Base-by-base conservation (phyloP, 2,329 filamentous ascomycete genomes). In the Fusarium penzigii region DNA sequence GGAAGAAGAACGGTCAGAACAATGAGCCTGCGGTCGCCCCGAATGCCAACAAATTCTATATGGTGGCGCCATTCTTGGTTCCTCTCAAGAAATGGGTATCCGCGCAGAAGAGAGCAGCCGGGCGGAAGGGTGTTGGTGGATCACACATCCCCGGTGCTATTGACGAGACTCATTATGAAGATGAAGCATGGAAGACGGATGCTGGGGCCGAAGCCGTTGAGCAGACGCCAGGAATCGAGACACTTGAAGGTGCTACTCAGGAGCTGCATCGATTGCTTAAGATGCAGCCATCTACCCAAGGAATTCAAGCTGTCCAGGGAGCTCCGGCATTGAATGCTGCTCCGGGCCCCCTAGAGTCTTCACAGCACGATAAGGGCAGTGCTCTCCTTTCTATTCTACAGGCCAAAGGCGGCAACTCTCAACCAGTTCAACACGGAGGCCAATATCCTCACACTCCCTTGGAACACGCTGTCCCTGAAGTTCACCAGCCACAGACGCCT, bases 11-110 rank as follows among this genome's bases (percentile, higher is more conserved):
- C 16, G 76, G 76, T 12, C 79, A 83, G 49, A 68, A 65, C 14
- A 80, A 84, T 42, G 80, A 87, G 46, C 78, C 82, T 12, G 72
- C 75, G 29, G 72, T 83, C 12, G 75, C 75, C 13, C 72, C 79
- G 3, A 90, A 88, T 62, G 85, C 86, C 39, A 92, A 90, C 70
- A 97, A 93, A 67, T 97, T 97, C 70, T 99, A 97, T 73, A 97
- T 97, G 90, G 94, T 99, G 16, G 92, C 92, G 0, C 92, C 93
- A 0, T 99, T 99, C 68, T 78, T 97, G 49, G 85, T 85, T 1
- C 89, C 86, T 6, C 73, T 99, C 44, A 92, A 91, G 72, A 91
- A 90, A 69, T 97, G 92, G 92, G 91, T 97, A 43, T 77, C 85
- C n/a, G 83, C 88, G 58, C 90, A 96, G 72, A 88, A 84, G 75